Conservation (phyloP, 2,329 filamentous ascomycete species). For the Aspergillus calidoustus region DNA sequence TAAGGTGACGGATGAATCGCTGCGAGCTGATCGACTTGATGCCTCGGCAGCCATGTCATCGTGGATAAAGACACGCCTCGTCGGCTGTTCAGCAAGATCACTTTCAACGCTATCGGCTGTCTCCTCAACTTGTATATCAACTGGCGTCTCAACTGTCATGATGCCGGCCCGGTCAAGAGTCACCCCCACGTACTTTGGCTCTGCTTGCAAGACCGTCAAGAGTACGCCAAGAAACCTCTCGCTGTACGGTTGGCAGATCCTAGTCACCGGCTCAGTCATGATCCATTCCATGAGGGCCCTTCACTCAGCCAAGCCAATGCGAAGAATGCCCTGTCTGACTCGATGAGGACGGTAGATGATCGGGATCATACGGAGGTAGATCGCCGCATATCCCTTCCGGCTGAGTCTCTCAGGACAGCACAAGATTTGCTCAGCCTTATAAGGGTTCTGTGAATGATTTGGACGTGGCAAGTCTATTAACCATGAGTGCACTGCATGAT, state of each 20-base stretch:
- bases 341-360: too few relatives aligned
- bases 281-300: slow-evolving; percentile 21
- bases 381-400: too few relatives aligned
- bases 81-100: too few relatives aligned
- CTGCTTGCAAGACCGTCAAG: slow-evolving; percentile 6
- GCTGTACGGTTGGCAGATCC: slow-evolving; percentile 5
- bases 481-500: slow-evolving; percentile 54
- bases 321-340: too few relatives aligned
- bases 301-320: too few relatives aligned
- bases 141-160: slow-evolving; percentile 12
- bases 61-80: too few relatives aligned
- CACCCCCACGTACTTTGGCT: neutral
- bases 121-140: neutral
- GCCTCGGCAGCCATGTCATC: too few relatives aligned
- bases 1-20: too few relatives aligned
- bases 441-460: neutral
- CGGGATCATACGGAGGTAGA: too few relatives aligned
- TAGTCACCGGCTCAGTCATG: slow-evolving; percentile 16
- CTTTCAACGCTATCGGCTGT: too few relatives aligned
- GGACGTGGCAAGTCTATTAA: neutral
- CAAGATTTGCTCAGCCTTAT: neutral
- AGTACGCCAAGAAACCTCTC: slow-evolving; percentile 10
- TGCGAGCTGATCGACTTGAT: too few relatives aligned
- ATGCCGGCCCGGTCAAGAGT: slow-evolving; percentile 18
- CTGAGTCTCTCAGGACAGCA: too few relatives aligned